Base-by-base conservation (phyloP, 2,329 filamentous ascomycete species). In the Ophiosphaerella narmari region DNA sequence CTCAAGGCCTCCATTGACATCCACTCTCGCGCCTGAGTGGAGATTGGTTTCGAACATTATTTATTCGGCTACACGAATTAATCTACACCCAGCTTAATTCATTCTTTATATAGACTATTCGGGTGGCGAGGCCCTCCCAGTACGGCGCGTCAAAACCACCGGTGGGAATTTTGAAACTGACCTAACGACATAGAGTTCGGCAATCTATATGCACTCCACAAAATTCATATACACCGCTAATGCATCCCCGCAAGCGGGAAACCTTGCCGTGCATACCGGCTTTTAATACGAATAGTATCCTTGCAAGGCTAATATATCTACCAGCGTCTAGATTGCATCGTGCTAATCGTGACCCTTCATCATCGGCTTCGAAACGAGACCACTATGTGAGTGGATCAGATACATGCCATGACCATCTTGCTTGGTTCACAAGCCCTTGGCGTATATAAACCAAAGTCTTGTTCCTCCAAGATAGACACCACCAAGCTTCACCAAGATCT, bases 401-500 rank as follows among this genome's bases (percentile, higher is more conserved):
- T 36, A 21, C 18, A 36, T 13, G 18, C 18, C 21, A 35, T 7
- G 41, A 26, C 2, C 11, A 33, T 50, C 48, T 48, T 16, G 14
- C 11, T 46, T 47, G 51, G 48, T 36, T 18, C 39, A 47, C 42
- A 53, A 46, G 55, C 45, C 40, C 55, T 57, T 47, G 42, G 48
- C 46, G 32, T 52, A 60, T 57, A 60, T 56, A 62, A 50, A 43
- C 39, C 31, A 16, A 44, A 42, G 44, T 50, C 54, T 59, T 57
- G 48, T 29, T 35, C 35, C 45, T 35, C 21, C 43, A 29, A 58
- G 52, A 32, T 46, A 46, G n/a, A 26, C 46, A 33, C 44, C 40
- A 33, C 44, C 43, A 51, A 48, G 48, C 46, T 36, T 34, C 29
- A 18, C 34, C 40, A 49, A 46, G 32, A 24, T 36, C 33, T n/a